These are phyloP conservation scores for Solanum chilense DNA, from an alignment of 257 asterid genomes.

Conservation along the genomic window DNA sequence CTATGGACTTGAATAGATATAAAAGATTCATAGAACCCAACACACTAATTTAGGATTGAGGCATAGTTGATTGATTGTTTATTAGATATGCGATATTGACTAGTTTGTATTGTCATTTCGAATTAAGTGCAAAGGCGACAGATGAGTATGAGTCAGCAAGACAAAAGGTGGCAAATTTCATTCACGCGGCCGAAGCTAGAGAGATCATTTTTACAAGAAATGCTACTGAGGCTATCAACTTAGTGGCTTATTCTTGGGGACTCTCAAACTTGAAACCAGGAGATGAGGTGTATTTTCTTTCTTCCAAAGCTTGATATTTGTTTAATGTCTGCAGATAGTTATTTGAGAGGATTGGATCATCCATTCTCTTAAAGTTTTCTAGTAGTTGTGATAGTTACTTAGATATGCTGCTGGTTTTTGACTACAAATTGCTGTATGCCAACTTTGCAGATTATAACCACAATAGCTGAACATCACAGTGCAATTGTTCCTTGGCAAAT, in stretches of 20 bases:
- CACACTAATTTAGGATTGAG: not conserved
- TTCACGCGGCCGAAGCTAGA: conserved; percentile 50
- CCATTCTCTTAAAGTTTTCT: not conserved
- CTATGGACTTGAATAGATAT: not conserved
- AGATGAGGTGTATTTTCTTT: conserved; percentile 55
- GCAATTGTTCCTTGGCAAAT: conserved; percentile 96
- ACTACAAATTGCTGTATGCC: not conserved
- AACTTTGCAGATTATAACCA: conserved; percentile 51
- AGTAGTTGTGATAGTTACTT: not conserved
- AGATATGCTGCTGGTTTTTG: not conserved
- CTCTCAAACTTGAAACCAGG: conserved; percentile 63
- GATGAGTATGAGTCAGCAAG: conserved; percentile 82
- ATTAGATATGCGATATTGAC: not conserved
- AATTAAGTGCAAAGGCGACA: conserved; percentile 72
- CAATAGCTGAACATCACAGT: conserved; percentile 97
- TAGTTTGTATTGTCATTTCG: not conserved
- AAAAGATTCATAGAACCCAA: not conserved
- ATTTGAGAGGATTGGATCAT: not conserved
- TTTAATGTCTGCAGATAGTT: not conserved
- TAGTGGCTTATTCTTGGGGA: conserved; percentile 96
- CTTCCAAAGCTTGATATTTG: not conserved
- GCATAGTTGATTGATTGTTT: not conserved
- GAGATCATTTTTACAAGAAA: conserved; percentile 91
- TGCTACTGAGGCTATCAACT: conserved; percentile 95
- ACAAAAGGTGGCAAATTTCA: conserved; percentile 76